Conservation (phyloP, 441 rosid genomes). For the Adansonia rubrostipa region DNA sequence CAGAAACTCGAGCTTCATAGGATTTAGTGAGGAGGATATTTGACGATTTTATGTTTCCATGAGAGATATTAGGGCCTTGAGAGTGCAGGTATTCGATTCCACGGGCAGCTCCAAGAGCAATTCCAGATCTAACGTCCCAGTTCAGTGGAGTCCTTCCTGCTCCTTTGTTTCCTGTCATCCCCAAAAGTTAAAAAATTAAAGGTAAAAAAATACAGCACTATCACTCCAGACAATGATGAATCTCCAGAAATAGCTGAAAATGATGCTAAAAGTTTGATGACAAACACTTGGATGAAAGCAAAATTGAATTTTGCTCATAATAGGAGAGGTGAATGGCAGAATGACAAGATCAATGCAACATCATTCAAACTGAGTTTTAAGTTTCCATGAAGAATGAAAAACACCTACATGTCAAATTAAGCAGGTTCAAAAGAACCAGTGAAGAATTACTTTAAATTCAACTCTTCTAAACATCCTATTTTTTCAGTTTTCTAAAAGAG, state of each 20-base stretch:
- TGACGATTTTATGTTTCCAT: no score
- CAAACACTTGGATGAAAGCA: not conserved
- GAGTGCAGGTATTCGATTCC: no score
- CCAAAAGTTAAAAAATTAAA: no score
- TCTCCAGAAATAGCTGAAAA: not conserved
- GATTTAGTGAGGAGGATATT: no score
- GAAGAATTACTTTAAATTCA: not conserved
- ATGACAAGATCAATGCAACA: not conserved
- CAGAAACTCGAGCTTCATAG: no score
- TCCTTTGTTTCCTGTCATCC: no score
- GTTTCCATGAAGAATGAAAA: not conserved
- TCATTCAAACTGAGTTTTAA: not conserved
- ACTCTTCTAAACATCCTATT: not conserved
- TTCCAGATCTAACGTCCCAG: no score
- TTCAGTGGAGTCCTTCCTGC: no score
- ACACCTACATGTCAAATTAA: not conserved
- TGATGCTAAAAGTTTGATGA: not conserved
- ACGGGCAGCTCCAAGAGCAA: no score
- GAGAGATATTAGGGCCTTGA: no score
- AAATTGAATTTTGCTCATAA: not conserved
- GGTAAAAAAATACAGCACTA: no score
- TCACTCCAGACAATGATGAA: not conserved
- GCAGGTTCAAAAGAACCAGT: not conserved
- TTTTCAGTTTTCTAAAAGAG: not conserved
- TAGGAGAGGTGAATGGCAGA: not conserved